phyloP scores from a whole-genome alignment of 1,139 yeast genomes.

The Hyphopichia fennica region DNA sequence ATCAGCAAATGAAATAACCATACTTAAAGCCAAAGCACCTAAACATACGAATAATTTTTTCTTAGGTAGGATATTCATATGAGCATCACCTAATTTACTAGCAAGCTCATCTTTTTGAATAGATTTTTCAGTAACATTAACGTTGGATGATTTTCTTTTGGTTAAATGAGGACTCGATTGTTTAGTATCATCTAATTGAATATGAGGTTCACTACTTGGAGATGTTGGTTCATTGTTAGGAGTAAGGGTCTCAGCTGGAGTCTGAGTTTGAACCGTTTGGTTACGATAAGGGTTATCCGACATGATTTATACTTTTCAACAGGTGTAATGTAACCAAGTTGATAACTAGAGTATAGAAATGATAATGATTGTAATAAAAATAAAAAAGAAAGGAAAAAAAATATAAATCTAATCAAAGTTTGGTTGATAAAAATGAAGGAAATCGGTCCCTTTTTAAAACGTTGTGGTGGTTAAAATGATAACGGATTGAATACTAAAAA shows the following conservation, averaged over 20 bases:
- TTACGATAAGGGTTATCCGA: neutral
- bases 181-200: neutral
- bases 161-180: neutral
- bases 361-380: no score
- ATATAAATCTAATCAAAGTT: neutral
- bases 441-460: neutral
- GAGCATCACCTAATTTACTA: conserved; percentile 38
- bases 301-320: neutral
- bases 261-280: neutral
- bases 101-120: conserved; percentile 15
- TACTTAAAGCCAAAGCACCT: conserved; percentile 24
- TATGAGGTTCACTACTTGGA: neutral
- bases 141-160: neutral
- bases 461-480: neutral
- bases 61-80: conserved; percentile 32
- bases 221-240: no score
- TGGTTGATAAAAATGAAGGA: neutral
- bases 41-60: conserved; percentile 30
- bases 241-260: no score
- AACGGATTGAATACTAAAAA: neutral
- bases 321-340: neutral
- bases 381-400: neutral
- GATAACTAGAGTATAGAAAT: no score
- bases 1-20: conserved; percentile 35
- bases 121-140: conserved; percentile 4